A percentile compares a stretch with the other conserved stretches of the same genome.
Conservation (phyloP, 2,329 filamentous ascomycete species). For the Cadophora malorum region DNA sequence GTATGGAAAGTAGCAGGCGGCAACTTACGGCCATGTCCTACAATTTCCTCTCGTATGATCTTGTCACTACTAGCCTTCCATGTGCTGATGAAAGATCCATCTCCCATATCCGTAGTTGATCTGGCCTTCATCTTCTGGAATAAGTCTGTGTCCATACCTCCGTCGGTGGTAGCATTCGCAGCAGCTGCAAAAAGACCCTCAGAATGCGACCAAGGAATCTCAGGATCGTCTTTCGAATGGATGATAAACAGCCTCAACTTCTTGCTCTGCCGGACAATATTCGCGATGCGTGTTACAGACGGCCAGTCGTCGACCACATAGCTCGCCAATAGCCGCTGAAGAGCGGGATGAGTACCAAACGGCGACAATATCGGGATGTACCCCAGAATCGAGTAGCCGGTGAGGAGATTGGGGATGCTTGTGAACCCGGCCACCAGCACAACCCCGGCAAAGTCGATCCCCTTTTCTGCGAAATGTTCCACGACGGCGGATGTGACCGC, state of each 20-base stretch:
- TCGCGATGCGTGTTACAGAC: constrained; percentile 69
- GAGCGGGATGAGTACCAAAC: constrained; percentile 67
- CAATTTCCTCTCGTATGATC: constrained; percentile 44
- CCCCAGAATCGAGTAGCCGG: constrained; percentile 79
- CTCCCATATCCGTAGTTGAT: constrained; percentile 43
- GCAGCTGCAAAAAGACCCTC: constrained; percentile 67
- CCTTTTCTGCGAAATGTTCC: constrained; percentile 67
- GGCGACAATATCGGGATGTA: constrained; percentile 81
- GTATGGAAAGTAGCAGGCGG: background rate
- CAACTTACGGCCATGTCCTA: constrained; percentile 45
- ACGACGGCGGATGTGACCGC: constrained; percentile 79
- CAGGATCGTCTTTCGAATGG: constrained; percentile 80
- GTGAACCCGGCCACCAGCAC: constrained; percentile 83
- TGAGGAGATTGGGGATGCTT: constrained; percentile 73
- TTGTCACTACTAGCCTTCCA: constrained; percentile 44
- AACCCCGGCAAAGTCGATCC: constrained; percentile 77
- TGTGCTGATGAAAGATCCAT: constrained; percentile 44
- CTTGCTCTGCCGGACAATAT: constrained; percentile 58
- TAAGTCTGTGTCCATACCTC: constrained; percentile 40
- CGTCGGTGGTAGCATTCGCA: constrained; percentile 56
- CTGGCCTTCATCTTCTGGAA: constrained; percentile 43
- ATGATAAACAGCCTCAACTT: constrained; percentile 72
- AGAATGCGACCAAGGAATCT: constrained; percentile 79
- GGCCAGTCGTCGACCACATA: constrained; percentile 84
- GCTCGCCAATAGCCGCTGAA: constrained; percentile 65